These are phyloP conservation scores for Thyridium curvatum DNA, from an alignment of 2,329 filamentous ascomycete species.

Conservation along the genomic window DNA sequence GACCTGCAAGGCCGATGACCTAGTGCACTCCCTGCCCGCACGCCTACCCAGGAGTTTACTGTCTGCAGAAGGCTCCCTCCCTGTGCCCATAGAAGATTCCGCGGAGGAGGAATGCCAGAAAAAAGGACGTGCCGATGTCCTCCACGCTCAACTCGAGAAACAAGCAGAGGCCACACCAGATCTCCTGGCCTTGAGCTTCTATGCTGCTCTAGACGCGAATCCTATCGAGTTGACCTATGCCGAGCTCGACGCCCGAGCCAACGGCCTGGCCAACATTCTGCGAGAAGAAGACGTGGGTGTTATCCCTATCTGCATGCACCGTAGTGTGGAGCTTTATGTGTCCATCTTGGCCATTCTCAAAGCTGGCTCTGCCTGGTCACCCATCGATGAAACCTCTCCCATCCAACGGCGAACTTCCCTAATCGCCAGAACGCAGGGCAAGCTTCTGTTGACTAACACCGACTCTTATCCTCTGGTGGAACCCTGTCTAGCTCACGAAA, in stretches of 20 bases:
- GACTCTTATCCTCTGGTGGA: conserved; percentile 11
- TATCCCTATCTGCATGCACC: conserved; percentile 30
- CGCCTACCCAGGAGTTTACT: conserved; percentile 6
- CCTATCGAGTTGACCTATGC: conserved; percentile 23
- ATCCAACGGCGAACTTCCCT: conserved; percentile 27
- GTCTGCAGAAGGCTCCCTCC: conserved; percentile 8
- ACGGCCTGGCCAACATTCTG: conserved; percentile 21
- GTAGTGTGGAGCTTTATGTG: conserved; percentile 50
- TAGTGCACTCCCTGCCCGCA: conserved; percentile 6
- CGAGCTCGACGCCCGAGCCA: conserved; percentile 25
- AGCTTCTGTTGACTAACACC: conserved; percentile 18
- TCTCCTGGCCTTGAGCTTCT: conserved; percentile 11
- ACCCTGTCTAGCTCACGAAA: conserved; percentile 13
- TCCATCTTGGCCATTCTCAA: conserved; percentile 72
- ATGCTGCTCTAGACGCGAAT: conserved; percentile 11
- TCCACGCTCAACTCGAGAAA: conserved; percentile 16
- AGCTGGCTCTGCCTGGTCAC: conserved; percentile 79
- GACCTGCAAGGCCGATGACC: conserved; percentile 4
- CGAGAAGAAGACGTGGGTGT: conserved; percentile 17
- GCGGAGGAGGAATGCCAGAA: not conserved
- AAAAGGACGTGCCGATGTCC: conserved; percentile 11
- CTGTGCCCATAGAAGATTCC: conserved; percentile 10
- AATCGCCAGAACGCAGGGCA: conserved; percentile 24
- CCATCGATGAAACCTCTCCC: conserved; percentile 49
- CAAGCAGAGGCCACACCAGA: conserved; percentile 12